Conservation (phyloP, 345 rosid species). For the Lagerstroemia speciosa region DNA sequence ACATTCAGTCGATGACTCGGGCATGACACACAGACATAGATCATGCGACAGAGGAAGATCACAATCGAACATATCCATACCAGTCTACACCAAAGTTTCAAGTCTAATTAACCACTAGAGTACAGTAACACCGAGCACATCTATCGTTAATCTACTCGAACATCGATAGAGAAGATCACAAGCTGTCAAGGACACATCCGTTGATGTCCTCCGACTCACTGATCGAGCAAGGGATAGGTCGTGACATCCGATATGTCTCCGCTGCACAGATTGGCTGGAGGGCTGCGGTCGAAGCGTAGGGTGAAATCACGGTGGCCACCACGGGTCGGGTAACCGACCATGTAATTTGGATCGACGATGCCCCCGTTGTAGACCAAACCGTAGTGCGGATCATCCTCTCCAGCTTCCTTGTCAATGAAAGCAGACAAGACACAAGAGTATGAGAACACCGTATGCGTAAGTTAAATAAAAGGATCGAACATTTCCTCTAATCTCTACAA, state of each 20-base stretch:
- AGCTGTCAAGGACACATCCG: neutral
- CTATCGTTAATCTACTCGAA: neutral
- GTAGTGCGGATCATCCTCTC: conserved; percentile 52
- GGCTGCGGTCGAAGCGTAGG: conserved; percentile 23
- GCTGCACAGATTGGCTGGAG: conserved; percentile 15
- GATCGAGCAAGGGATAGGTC: conserved; percentile 26
- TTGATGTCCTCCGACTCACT: neutral
- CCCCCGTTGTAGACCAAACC: conserved; percentile 56
- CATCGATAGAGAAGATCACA: neutral
- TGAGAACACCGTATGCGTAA: neutral
- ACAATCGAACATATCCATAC: too few species aligned
- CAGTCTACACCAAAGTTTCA: too few species aligned
- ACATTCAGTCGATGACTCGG: too few species aligned
- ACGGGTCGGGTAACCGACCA: conserved; percentile 23
- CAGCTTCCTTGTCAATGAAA: conserved; percentile 20
- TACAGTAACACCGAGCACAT: too few species aligned
- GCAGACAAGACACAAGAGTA: neutral
- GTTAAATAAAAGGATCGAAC: neutral
- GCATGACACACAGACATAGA: too few species aligned
- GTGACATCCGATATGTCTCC: conserved; percentile 25
- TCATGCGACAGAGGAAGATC: too few species aligned
- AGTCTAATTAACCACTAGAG: too few species aligned
- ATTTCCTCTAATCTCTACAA: neutral
- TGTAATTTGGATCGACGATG: conserved; percentile 27
- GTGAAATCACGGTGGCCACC: conserved; percentile 28